Percentiles rank a stretch among this genome's conserved stretches.
phyloP scores from a whole-genome alignment of 106 monocot genomes.

The Dioscorea zingiberensis region DNA sequence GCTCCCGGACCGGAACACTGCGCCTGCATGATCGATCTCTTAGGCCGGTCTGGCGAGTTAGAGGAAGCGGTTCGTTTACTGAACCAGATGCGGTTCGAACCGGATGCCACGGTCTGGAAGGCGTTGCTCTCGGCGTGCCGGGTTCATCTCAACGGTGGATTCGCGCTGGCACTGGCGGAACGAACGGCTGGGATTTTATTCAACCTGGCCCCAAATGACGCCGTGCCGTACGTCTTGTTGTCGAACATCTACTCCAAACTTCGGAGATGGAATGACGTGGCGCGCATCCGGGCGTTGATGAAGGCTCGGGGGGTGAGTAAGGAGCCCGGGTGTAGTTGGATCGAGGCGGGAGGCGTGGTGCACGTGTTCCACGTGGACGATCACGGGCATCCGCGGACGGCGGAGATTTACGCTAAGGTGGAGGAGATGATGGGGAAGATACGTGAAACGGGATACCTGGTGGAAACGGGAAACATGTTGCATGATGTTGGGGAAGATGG shows the following conservation, averaged over 20 bases:
- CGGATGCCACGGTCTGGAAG: constrained; percentile 50
- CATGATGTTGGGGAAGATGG: constrained; percentile 38
- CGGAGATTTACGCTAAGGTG: constrained; percentile 40
- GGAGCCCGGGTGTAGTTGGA: constrained; percentile 62
- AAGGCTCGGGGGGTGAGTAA: constrained; percentile 32
- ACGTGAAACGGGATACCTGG: constrained; percentile 28
- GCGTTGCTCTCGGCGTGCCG: constrained; percentile 46
- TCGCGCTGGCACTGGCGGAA: constrained; percentile 19
- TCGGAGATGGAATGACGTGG: constrained; percentile 36
- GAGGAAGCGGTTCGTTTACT: constrained; percentile 30
- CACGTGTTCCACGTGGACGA: constrained; percentile 53
- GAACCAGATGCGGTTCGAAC: constrained; percentile 3
- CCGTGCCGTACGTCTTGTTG: constrained; percentile 42
- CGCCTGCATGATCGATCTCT: constrained; percentile 49
- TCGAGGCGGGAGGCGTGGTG: constrained; percentile 25
- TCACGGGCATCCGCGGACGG: constrained; percentile 25
- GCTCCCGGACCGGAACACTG: constrained; percentile 59
- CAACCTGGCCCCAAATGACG: constrained; percentile 29
- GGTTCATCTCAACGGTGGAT: constrained; percentile 22
- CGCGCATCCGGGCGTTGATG: constrained; percentile 44
- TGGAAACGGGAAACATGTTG: constrained; percentile 37
- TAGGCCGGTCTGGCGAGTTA: constrained; percentile 38
- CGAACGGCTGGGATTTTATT: constrained; percentile 38
- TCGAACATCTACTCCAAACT: constrained; percentile 43
- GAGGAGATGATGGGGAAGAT: constrained; percentile 57